A percentile compares a stretch with the other conserved stretches of the same genome.
phyloP scores from a whole-genome alignment of 805 yeast species.

The Tetrapisispora taiwanensis region DNA sequence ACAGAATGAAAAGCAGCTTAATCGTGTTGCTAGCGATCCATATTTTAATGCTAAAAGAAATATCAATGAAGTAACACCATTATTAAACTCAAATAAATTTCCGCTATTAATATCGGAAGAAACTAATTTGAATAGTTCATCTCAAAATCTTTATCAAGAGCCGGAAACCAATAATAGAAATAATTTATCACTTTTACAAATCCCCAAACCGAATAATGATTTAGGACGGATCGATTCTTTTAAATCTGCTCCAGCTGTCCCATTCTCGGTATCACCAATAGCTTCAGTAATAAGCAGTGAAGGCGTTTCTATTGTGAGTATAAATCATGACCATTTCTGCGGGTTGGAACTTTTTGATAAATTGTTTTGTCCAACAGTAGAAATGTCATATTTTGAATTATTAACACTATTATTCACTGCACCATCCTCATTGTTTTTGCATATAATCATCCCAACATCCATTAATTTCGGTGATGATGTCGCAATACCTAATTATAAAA shows the following conservation, averaged over 20 bases:
- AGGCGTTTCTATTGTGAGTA: neutral
- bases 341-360: conserved; percentile 1
- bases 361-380: neutral
- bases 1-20: neutral
- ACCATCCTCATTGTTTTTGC: conserved; percentile 13
- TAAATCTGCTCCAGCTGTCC: neutral
- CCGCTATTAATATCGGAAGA: no score
- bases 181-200: neutral
- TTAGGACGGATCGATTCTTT: neutral
- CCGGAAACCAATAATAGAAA: neutral
- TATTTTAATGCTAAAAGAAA: neutral
- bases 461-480: conserved; percentile 1
- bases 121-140: no score
- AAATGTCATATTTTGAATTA: conserved; percentile 7
- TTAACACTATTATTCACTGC: conserved; percentile 15
- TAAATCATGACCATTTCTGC: neutral
- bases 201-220: neutral
- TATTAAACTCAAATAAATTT: neutral
- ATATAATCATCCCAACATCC: conserved; percentile 13
- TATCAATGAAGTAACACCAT: neutral
- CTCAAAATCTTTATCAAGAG: neutral
- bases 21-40: neutral
- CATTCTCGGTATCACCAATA: neutral
- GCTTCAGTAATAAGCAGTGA: neutral
- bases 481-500: conserved; percentile 5